Evolutionary conservation across 2,329 filamentous ascomycete genomes (phyloP).

Genomic region (Torrubiella hemipterigena): DNA sequence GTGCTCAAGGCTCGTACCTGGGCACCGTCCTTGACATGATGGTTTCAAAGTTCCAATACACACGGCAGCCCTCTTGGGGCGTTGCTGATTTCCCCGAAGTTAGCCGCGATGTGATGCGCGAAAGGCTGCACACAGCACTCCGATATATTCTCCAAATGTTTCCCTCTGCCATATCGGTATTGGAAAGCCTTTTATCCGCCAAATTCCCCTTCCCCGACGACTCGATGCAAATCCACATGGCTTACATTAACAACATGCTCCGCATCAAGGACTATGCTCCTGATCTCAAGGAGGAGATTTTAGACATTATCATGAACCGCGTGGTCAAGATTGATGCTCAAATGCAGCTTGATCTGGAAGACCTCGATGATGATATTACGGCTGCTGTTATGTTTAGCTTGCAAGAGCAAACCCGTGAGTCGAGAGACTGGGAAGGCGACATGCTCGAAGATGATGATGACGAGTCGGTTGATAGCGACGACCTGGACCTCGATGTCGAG

Average conservation of each 20-base stretch:
- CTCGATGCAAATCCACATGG: constrained; percentile 64
- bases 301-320: constrained; percentile 72
- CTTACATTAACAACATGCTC: constrained; percentile 80
- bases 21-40: constrained; percentile 66
- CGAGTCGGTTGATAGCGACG: constrained; percentile 60
- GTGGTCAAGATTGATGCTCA: constrained; percentile 92
- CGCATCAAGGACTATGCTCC: constrained; percentile 66
- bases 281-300: constrained; percentile 65
- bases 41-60: constrained; percentile 60
- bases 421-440: constrained; percentile 34
- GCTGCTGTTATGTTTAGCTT: constrained; percentile 53
- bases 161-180: constrained; percentile 60
- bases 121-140: constrained; percentile 64
- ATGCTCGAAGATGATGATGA: constrained; percentile 46
- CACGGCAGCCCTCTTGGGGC: constrained; percentile 30
- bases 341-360: constrained; percentile 86
- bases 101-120: constrained; percentile 51
- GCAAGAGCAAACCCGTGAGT: constrained; percentile 14
- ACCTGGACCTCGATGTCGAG: constrained; percentile 53
- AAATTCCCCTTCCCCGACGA: constrained; percentile 72
- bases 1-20: constrained; percentile 71
- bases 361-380: constrained; percentile 79
- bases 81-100: constrained; percentile 46
- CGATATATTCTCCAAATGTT: constrained; percentile 69
- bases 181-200: constrained; percentile 53